Percentiles rank a stretch among this genome's conserved stretches.
These are phyloP conservation scores for Pythium monospermum DNA, from an alignment of 352 stramenopile species.

Conservation along the genomic window DNA sequence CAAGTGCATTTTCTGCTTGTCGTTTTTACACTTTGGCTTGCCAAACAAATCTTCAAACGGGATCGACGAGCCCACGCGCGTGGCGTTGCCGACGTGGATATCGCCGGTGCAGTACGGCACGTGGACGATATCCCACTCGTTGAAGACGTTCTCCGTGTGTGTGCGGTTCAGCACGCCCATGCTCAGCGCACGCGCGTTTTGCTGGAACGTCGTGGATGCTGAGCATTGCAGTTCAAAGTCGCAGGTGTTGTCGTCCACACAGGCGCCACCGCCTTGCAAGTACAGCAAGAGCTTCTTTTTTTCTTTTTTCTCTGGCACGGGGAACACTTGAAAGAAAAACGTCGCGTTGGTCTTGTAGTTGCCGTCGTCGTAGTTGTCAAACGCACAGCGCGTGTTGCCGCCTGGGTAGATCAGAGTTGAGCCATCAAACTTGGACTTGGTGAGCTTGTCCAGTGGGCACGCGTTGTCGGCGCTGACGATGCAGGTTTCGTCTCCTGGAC, in stretches of 20 bases:
- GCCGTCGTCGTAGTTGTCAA: conserved; percentile 33
- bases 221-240: conserved; percentile 61
- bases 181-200: conserved; percentile 42
- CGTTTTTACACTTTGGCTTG: conserved; percentile 31
- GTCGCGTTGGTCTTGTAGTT: conserved; percentile 36
- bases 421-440: conserved; percentile 34
- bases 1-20: conserved; percentile 51
- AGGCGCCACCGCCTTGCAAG: conserved; percentile 66
- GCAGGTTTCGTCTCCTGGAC: conserved; percentile 48
- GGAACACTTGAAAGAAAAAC: conserved; percentile 74
- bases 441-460: conserved; percentile 49
- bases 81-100: conserved; percentile 48
- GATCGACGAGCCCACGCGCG: conserved; percentile 26
- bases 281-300: conserved; percentile 72
- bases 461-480: conserved; percentile 41
- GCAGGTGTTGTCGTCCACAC: conserved; percentile 59
- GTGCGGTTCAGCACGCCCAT: conserved; percentile 56
- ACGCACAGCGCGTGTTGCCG: conserved; percentile 50
- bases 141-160: conserved; percentile 62
- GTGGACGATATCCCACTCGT: conserved; percentile 74
- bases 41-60: conserved; percentile 34
- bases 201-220: conserved; percentile 35
- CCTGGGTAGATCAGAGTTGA: conserved; percentile 54
- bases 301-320: conserved; percentile 28
- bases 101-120: conserved; percentile 72